These are phyloP conservation scores for Fusarium brachygibbosum DNA, from an alignment of 2,329 filamentous ascomycete species.

Conservation along the genomic window DNA sequence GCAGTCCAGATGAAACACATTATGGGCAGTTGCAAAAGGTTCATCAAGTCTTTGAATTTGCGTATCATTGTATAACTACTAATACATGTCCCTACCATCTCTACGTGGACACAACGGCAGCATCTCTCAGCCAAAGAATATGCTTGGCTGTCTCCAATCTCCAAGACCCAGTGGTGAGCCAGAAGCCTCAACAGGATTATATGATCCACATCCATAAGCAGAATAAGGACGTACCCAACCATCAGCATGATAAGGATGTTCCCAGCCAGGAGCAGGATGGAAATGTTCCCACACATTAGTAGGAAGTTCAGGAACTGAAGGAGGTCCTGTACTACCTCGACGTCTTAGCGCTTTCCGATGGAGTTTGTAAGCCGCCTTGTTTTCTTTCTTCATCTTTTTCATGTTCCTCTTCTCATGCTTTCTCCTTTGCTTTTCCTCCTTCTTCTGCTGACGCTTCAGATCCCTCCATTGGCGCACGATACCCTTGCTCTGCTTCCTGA, in stretches of 20 bases:
- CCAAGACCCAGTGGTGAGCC: slow-evolving; percentile 11
- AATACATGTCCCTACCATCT: not conserved
- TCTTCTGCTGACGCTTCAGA: slow-evolving; percentile 52
- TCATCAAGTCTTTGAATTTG: slow-evolving; percentile 6
- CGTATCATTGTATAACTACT: not conserved
- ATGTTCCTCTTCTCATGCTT: slow-evolving; percentile 54
- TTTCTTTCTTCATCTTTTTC: slow-evolving; percentile 51
- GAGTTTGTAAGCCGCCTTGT: slow-evolving; percentile 51
- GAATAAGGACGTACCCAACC: not conserved
- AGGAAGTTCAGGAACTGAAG: slow-evolving; percentile 14
- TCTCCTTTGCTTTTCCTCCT: slow-evolving; percentile 50
- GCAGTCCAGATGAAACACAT: slow-evolving; percentile 27
- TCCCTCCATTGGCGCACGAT: slow-evolving; percentile 60
- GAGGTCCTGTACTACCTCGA: slow-evolving; percentile 20
- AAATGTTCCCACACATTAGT: too few species aligned
- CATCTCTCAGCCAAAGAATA: slow-evolving; percentile 4
- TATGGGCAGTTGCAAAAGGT: slow-evolving; percentile 9
- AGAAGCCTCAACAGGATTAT: too few species aligned
- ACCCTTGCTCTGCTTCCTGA: slow-evolving; percentile 61
- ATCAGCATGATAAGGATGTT: too few species aligned
- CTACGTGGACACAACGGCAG: not conserved
- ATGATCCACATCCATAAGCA: too few species aligned
- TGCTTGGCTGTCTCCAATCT: slow-evolving; percentile 23
- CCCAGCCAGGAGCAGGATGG: too few species aligned
- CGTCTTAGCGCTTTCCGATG: slow-evolving; percentile 42